These are phyloP conservation scores for Axilococcus clingmanii DNA, from an alignment of 139 green algal species.

Conservation along the genomic window DNA sequence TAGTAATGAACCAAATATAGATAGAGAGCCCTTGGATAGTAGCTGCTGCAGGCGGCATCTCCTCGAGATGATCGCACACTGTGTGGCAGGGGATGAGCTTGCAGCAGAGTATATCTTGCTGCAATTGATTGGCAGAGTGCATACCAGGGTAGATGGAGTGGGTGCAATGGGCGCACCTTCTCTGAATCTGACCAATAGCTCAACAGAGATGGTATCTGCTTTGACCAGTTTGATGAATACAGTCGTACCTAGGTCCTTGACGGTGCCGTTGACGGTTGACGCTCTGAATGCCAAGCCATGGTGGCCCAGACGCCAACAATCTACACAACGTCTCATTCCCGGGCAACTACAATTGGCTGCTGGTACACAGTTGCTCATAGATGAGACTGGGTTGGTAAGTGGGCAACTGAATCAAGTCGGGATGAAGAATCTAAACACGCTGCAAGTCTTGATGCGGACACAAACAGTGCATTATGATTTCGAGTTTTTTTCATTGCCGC, in stretches of 20 bases:
- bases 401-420: conserved; percentile 46
- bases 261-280: conserved; percentile 15
- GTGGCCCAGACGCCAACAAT: conserved; percentile 20
- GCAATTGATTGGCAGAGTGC: conserved; percentile 8
- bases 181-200: conserved; percentile 27
- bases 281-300: conserved; percentile 28
- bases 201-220: background rate
- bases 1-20: background rate
- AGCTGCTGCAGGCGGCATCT: no score
- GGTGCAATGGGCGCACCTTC: conserved; percentile 19
- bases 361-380: conserved; percentile 51
- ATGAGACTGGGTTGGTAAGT: conserved; percentile 50
- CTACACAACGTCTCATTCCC: conserved; percentile 8
- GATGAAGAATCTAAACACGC: conserved; percentile 37
- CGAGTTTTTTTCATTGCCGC: conserved; percentile 49
- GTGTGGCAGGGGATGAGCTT: conserved; percentile 53
- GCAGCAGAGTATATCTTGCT: conserved; percentile 69
- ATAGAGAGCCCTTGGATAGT: background rate
- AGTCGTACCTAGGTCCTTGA: conserved; percentile 15
- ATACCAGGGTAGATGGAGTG: background rate
- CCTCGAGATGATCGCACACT: background rate
- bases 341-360: conserved; percentile 47
- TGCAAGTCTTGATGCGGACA: conserved; percentile 30
- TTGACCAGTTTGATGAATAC: conserved; percentile 8
- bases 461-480: conserved; percentile 62